Base-by-base conservation (phyloP, 2,329 filamentous ascomycete genomes). In the Emergomyces africanus region DNA sequence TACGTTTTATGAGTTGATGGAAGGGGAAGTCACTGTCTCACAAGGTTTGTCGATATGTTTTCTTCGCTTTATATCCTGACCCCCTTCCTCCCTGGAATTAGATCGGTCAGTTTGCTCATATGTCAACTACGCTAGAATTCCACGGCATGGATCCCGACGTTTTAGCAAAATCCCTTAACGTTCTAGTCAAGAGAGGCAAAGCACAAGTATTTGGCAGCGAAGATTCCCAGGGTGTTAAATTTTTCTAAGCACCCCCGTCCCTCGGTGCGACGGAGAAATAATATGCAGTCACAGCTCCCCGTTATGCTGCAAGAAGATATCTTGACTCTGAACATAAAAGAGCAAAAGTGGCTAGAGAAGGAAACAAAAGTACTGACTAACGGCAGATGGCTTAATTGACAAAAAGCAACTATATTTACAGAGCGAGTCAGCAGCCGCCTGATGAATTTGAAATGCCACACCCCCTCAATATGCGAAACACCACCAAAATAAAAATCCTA, bases 131-230 rank as follows among this genome's bases (percentile, higher is more conserved):
- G 48, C 35, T 66, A 87, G 90, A 95, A 66, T 89, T 95, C 68
- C 84, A 90, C 72, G 89, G 88, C n/a, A 88, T 99, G 78, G 91
- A 97, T 70, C 78, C 81, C 51, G 89, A 90, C 28, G 73, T 96
- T 62, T 79, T 99, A 68, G 82, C 87, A 65, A 90, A 87, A 72
- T 87, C 89, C 42, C 79, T 99, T 54, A 82, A 83, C 61, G 79
- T 94, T 55, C 79, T 96, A 54, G 91, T 95, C 41, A 96, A 95
- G 79, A 83, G 87, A 63, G 90, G 90, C 65, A 95, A 88, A 75
- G 92, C 91, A 15, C 92, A 97, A 73, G 84, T 97, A 30, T 97
- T 99, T 75, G 92, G 92, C 39, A 83, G 84, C 58, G 90, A 92
- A 67, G 90, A 92, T 70, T 88, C 89, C 61, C 84, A 88, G 68